Evolutionary conservation across 352 stramenopile species (phyloP), one percentile per base, ranked within the genome.

Genomic region (Globisporangium echinulatum): DNA sequence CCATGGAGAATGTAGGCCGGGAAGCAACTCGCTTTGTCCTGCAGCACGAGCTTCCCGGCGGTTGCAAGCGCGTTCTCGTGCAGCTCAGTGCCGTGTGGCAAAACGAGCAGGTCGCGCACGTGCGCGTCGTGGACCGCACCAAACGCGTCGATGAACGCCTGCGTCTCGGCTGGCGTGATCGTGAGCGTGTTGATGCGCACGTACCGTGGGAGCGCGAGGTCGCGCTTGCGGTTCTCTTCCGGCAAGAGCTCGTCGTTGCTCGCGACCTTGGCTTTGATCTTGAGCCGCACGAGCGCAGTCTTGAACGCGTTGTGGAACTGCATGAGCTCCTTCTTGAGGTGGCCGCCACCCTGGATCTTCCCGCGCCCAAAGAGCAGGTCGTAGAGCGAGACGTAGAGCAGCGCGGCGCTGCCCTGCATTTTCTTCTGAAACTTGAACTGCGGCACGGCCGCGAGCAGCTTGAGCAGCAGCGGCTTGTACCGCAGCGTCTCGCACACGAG

Each of bases 11-110:
- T 96, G 48, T 98, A 87, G 13, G 96, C 96, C 1, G 96, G 94
- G 70, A 99, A 98, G 72, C 97, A 99, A 75, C 87, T 98, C 52
- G 88, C 94, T 62, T 99, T 99, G 71, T 99, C 97, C 77, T 99
- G 96, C 43, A 98, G 70, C 39, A 98, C 77, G 6, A 99, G 64
- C 49, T 94, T 91, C 13, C 95, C 91, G 17, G 59, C 75, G 42
- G 78, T 83, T 39, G 96, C 89, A 42, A 95, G 73, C 42, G 68
- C 63, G 59, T 96, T 83, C 51, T 91, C 85, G 63, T 95, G 75
- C 55, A 96, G 71, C 77, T 96, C 88, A 36, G 80, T 97, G 17
- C 78, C 76, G 1, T 89, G 81, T 39, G 89, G 82, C n/a, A 98
- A 62, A 17, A 97, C 92, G 3, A 99, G 73, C 56, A 99, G 63